A percentile compares a stretch with the other conserved stretches of the same genome.
Conservation (phyloP, 2,329 filamentous ascomycete species). For the Xylariales sp. region DNA sequence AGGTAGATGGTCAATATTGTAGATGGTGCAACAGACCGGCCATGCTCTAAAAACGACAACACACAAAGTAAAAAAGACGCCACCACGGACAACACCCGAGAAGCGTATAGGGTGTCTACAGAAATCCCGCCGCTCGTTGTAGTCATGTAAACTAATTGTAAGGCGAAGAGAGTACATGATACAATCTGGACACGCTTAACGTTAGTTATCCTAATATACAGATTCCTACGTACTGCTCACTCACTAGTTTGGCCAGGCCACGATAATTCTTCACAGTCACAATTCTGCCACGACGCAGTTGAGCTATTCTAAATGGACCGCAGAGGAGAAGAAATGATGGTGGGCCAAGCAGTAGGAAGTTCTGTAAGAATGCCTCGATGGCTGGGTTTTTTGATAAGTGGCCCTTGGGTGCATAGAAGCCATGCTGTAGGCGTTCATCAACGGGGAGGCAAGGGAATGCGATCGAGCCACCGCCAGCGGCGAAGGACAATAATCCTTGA, state of each 20-base stretch:
- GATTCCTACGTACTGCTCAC: background rate
- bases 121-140: too few species aligned
- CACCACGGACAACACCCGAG: background rate
- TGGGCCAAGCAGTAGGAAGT: background rate
- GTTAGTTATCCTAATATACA: too few species aligned
- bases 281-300: background rate
- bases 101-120: background rate
- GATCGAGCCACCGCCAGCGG: too few species aligned
- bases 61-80: background rate
- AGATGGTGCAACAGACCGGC: background rate
- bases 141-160: too few species aligned
- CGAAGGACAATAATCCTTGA: too few species aligned
- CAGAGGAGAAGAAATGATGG: background rate
- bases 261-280: background rate
- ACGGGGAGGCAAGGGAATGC: too few species aligned
- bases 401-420: too few species aligned
- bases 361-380: background rate
- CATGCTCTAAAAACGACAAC: background rate
- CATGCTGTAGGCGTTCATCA: too few species aligned
- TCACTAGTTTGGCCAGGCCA: background rate
- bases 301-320: background rate
- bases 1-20: constrained; percentile 1
- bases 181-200: too few species aligned
- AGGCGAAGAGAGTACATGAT: too few species aligned
- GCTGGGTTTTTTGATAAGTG: background rate